Evolutionary conservation across 352 stramenopile species (phyloP), one percentile per base, ranked within the genome.

Genomic region (Peronospora belbahrii): DNA sequence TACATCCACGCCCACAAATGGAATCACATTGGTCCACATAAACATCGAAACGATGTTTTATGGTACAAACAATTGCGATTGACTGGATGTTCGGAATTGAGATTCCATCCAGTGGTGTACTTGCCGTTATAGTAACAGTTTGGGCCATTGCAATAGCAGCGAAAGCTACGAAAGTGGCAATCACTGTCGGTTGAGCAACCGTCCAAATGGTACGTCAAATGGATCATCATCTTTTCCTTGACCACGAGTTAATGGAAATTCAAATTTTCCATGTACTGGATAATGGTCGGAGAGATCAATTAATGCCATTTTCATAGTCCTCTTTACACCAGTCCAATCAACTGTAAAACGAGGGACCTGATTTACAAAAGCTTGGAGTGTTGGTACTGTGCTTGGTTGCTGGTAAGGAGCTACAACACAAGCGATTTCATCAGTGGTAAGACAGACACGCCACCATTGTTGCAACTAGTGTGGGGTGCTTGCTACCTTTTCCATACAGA

Each of bases 221-320:
- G 70, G 67, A 38, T 88, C 68, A 25, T 74, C 59, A 49, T 83
- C 70, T 5, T 63, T 62, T 6, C 58, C 58, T 24, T 67, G 54
- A 1, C 61, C 65, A 13, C 22, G 54, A 20, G 70, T 71, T 11
- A 87, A 61, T 0, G 63, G 57, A 32, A 89, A 92, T 32, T 75
- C 62, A 27, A 89, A 87, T 40, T 72, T 70, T 8, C 66, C 72
- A 3, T 79, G 59, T 30, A 92, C 80, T 0, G 80, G 80, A 38
- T 85, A 92, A 48, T 92, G 80, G 37, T 92, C 80, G 5, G 77
- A 89, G 7, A 88, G 37, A 31, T 92, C 80, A 2, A 85, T 48
- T 9, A 89, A 39, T 4, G 67, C 44, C 43, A 92, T 80, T 40
- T 70, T 68, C 45, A 56, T 63, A 41, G 68, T 68, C 42, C 61